These are phyloP conservation scores for Grosmannia huntii DNA, from an alignment of 2,329 filamentous ascomycete genomes.

Conservation along the genomic window DNA sequence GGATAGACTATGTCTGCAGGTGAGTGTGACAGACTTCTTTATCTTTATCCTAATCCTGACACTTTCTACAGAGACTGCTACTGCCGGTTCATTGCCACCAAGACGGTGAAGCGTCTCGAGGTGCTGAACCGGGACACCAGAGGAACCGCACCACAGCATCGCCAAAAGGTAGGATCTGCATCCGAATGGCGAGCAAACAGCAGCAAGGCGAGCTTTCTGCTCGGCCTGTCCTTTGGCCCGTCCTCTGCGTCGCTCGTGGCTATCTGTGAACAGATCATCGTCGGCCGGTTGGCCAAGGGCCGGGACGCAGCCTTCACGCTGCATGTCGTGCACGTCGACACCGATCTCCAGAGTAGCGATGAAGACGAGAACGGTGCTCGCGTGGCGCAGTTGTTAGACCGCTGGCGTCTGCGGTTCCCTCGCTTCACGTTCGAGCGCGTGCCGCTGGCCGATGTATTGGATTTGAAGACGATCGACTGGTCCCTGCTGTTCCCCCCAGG, in stretches of 20 bases:
- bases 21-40: slow-evolving; percentile 18
- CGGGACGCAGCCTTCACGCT: slow-evolving; percentile 57
- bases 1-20: slow-evolving; percentile 48
- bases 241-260: slow-evolving; percentile 70
- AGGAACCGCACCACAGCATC: slow-evolving; percentile 13
- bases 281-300: slow-evolving; percentile 50
- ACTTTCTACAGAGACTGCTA: slow-evolving; percentile 53
- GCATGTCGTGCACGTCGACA: slow-evolving; percentile 43
- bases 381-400: slow-evolving; percentile 29
- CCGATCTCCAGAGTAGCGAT: slow-evolving; percentile 19
- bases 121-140: slow-evolving; percentile 34
- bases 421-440: slow-evolving; percentile 49
- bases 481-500: slow-evolving; percentile 24
- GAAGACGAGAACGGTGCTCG: not conserved
- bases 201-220: slow-evolving; percentile 42
- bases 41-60: not conserved
- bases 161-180: slow-evolving; percentile 6
- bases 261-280: slow-evolving; percentile 57
- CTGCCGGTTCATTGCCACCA: slow-evolving; percentile 60
- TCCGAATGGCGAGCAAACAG: slow-evolving; percentile 14
- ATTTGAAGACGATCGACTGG: slow-evolving; percentile 40
- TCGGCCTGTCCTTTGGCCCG: slow-evolving; percentile 72
- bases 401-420: slow-evolving; percentile 50
- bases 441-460: slow-evolving; percentile 50
- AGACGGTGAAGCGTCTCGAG: slow-evolving; percentile 61